A percentile compares a stretch with the other conserved stretches of the same genome.
phyloP scores from a whole-genome alignment of 2,329 filamentous ascomycete species.

The Stachybotrys echinatus region DNA sequence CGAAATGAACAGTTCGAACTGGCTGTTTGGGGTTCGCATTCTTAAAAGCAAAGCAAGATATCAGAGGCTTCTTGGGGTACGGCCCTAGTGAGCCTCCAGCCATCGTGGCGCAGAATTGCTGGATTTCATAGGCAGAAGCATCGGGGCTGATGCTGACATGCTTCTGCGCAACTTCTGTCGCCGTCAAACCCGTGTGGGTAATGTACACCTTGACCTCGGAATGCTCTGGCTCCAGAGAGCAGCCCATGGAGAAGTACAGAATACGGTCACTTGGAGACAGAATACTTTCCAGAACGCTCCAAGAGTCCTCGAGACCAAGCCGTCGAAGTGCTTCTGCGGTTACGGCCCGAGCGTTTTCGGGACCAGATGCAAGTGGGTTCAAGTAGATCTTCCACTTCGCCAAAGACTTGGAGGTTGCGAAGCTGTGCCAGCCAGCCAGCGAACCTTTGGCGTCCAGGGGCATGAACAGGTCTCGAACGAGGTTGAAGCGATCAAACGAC shows the following conservation, averaged over 20 bases:
- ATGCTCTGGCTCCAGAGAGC: background rate
- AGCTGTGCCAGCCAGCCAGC: constrained; percentile 1
- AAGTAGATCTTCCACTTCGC: constrained; percentile 1
- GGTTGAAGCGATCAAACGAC: background rate
- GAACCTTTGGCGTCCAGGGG: too few species aligned
- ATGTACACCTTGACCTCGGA: constrained; percentile 1
- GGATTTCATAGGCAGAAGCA: background rate
- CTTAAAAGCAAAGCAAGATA: background rate
- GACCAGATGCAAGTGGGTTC: background rate
- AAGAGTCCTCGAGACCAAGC: background rate
- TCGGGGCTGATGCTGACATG: background rate
- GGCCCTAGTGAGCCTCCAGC: background rate
- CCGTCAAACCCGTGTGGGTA: background rate
- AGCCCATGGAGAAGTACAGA: background rate
- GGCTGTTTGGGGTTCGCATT: background rate
- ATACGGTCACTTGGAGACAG: background rate
- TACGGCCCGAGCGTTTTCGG: background rate
- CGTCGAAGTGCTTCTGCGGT: background rate
- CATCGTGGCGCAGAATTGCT: background rate
- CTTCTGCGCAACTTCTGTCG: background rate
- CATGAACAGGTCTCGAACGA: constrained; percentile 1
- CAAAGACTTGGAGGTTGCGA: background rate
- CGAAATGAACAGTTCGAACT: background rate
- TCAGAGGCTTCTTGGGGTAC: background rate
- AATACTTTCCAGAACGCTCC: background rate